phyloP scores from a whole-genome alignment of 2,329 filamentous ascomycete species.

The Claviceps maximensis region DNA sequence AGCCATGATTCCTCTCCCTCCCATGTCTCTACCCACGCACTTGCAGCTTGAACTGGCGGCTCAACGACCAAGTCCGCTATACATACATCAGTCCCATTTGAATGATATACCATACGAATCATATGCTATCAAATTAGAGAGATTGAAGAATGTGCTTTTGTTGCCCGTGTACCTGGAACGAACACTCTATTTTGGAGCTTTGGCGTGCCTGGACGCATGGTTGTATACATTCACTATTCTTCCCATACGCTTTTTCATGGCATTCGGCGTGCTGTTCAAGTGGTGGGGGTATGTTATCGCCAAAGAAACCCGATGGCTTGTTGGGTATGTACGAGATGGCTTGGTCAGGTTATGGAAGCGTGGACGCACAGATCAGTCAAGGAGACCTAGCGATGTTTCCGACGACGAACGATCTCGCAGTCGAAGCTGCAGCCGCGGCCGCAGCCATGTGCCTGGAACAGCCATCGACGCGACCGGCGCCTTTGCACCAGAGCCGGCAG shows the following conservation, averaged over 20 bases:
- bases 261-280: slow-evolving; percentile 57
- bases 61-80: slow-evolving; percentile 49
- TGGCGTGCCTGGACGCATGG: slow-evolving; percentile 92
- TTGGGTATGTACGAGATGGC: slow-evolving; percentile 66
- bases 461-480: slow-evolving; percentile 8
- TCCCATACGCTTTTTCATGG: slow-evolving; percentile 75
- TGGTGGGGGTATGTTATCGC: slow-evolving; percentile 66
- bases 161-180: slow-evolving; percentile 73
- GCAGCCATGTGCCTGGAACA: slow-evolving; percentile 21
- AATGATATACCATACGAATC: slow-evolving; percentile 72
- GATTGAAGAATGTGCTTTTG: slow-evolving; percentile 76
- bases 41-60: slow-evolving; percentile 52
- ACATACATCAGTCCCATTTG: slow-evolving; percentile 46
- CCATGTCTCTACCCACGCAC: slow-evolving; percentile 53
- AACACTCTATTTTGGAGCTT: slow-evolving; percentile 71
- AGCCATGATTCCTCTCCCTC: slow-evolving; percentile 45
- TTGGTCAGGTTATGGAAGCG: slow-evolving; percentile 64
- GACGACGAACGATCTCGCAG: slow-evolving; percentile 25
- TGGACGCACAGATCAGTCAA: slow-evolving; percentile 30
- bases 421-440: slow-evolving; percentile 21
- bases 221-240: slow-evolving; percentile 93
- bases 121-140: slow-evolving; percentile 80
- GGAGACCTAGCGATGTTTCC: slow-evolving; percentile 19
- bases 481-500: neutral
- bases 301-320: slow-evolving; percentile 59